These are phyloP conservation scores for Mycena chlorophos DNA, from an alignment of 768 basidiomycete species.

Conservation along the genomic window DNA sequence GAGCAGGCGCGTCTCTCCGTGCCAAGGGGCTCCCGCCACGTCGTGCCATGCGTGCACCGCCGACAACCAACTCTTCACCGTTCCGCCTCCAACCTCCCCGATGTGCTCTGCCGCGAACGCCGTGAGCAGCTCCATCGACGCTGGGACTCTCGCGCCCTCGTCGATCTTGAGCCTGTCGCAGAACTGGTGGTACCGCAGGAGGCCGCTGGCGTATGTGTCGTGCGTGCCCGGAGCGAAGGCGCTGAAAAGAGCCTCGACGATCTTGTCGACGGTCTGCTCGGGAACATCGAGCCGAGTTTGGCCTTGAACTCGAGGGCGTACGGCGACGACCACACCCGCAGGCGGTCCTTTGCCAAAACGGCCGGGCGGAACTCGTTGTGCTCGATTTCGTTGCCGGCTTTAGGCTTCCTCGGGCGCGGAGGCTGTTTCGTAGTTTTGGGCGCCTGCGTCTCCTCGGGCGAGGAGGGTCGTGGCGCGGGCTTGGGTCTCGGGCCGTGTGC, in stretches of 20 bases:
- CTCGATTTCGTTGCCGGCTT: neutral
- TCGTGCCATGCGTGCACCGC: conserved; percentile 7
- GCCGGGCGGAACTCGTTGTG: neutral
- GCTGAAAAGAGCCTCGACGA: neutral
- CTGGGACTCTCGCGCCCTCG: neutral
- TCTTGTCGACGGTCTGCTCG: neutral
- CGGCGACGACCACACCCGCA: conserved; percentile 1
- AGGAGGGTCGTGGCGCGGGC: too few relatives aligned
- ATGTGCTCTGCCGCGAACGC: conserved; percentile 10
- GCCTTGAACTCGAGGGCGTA: neutral
- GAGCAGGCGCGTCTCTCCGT: conserved; percentile 4
- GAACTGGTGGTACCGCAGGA: conserved; percentile 23
- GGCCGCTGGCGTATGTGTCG: conserved; percentile 25
- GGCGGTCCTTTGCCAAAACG: neutral
- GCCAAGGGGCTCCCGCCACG: conserved; percentile 3
- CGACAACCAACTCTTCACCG: conserved; percentile 4
- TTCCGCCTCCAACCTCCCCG: conserved; percentile 1
- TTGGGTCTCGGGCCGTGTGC: too few relatives aligned
- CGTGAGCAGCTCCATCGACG: conserved; percentile 1
- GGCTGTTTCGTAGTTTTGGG: too few relatives aligned
- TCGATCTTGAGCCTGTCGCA: conserved; percentile 1
- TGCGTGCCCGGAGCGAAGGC: conserved; percentile 9
- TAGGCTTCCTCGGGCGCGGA: neutral
- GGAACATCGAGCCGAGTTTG: neutral
- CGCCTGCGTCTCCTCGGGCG: too few relatives aligned